Evolutionary conservation across 2,329 filamentous ascomycete species (phyloP).

Genomic region (Hypomyces perniciosus): DNA sequence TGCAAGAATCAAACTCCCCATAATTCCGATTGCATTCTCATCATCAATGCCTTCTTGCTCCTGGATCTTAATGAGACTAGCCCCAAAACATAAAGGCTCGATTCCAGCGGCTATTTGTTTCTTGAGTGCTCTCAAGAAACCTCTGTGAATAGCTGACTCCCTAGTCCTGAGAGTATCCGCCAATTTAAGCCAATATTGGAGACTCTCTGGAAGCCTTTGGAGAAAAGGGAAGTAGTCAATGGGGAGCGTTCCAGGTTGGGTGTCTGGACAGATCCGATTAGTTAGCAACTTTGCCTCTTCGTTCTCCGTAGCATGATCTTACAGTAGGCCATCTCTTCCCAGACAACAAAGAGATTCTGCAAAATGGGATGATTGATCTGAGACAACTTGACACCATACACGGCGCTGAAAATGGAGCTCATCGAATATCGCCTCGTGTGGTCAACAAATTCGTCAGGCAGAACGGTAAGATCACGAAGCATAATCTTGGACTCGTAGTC

Average conservation of each 20-base stretch:
- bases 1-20: background rate
- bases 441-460: background rate
- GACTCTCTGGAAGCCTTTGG: background rate
- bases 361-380: constrained; percentile 3
- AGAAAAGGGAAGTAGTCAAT: constrained; percentile 11
- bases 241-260: constrained; percentile 2
- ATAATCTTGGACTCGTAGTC: background rate
- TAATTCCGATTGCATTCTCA: background rate
- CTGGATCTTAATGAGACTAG: background rate
- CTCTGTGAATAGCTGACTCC: background rate
- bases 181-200: constrained; percentile 6
- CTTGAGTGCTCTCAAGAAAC: background rate
- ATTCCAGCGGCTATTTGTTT: background rate
- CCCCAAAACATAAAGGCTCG: background rate
- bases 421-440: background rate
- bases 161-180: background rate
- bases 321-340: background rate
- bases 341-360: background rate
- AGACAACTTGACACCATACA: constrained; percentile 1
- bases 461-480: background rate
- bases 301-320: background rate
- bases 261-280: background rate
- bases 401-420: constrained; percentile 10
- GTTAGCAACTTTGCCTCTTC: background rate
- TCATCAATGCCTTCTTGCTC: background rate